Evolutionary conservation across 2,329 filamentous ascomycete species (phyloP), one percentile per base, ranked within the genome.

Genomic region (Nannizzia gypsea): DNA sequence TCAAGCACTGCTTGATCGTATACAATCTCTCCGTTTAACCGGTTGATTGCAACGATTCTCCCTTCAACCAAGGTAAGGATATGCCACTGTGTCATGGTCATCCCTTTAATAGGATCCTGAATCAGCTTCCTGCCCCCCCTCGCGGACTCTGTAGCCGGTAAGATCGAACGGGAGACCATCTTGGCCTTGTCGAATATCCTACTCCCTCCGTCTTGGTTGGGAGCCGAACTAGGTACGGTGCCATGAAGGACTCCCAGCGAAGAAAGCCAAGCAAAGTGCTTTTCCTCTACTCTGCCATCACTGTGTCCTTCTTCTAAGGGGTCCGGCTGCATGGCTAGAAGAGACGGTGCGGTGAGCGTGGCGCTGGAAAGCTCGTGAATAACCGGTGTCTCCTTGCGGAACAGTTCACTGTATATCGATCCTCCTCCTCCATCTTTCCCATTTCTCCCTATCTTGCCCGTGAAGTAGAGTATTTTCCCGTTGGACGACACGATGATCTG

Each of bases 11-110:
- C 80, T 72, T 97, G 90, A 70, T 96, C 89, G 66, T 93, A 95
- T 1, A 96, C 87, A 55, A 92, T 79, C 57, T 86, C 83, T 28
- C 92, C 90, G 44, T 91, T 93, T 54, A 99, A 80, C 34, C 90
- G 83, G 69, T 97, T 97, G 62, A 89, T 83, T 2, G 88, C 90
- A 22, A 96, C 83, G 2, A 99, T 80, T 28, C 90, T 83, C 1
- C 86, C 87, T 61, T 93, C 91, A 1, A 95, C 83, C 0, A 99
- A 79, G 64, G 86, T 84, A 22, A 99, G 74, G 56, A 96, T 85
- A 71, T 99, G 93, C 87, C 93, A 99, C 68, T 96, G 90, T 4
- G 91, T 95, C 64, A 99, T 77, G 0, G 88, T 85, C 71, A 96
- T 86, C 0, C 89, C 89, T 44, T 86, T 84, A 42, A 96, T 85